Evolutionary conservation across 768 basidiomycete genomes (phyloP).

Genomic region (Podaxis carcinomalis): DNA sequence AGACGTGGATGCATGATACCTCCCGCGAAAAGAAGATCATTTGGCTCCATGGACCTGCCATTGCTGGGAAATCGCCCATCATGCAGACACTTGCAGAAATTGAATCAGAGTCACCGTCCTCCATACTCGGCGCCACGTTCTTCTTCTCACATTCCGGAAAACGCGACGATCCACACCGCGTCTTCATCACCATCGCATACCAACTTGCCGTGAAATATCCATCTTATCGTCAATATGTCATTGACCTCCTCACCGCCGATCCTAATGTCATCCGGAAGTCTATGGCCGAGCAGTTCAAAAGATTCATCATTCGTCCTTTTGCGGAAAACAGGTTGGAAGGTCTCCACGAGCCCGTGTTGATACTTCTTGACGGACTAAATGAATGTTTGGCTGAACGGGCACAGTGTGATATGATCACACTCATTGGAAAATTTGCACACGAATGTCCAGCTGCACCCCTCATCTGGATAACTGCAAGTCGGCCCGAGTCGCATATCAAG

Average conservation of each 20-base stretch:
- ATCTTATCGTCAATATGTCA: neutral
- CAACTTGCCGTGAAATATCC: slow-evolving; percentile 16
- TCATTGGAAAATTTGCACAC: slow-evolving; percentile 3
- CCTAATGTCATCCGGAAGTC: slow-evolving; percentile 11
- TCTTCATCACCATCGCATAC: slow-evolving; percentile 19
- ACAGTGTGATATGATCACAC: slow-evolving; percentile 14
- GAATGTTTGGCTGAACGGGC: slow-evolving; percentile 16
- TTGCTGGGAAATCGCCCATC: neutral
- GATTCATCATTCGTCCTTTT: slow-evolving; percentile 14
- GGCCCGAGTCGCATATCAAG: slow-evolving; percentile 21
- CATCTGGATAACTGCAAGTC: slow-evolving; percentile 21
- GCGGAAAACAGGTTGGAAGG: neutral
- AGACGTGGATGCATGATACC: neutral
- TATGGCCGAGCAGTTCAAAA: slow-evolving; percentile 7
- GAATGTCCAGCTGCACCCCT: slow-evolving; percentile 9
- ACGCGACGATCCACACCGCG: neutral
- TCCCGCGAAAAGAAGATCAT: neutral
- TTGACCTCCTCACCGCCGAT: slow-evolving; percentile 2
- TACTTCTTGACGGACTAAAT: slow-evolving; percentile 22
- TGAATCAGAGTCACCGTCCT: neutral
- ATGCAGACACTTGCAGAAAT: slow-evolving; percentile 1
- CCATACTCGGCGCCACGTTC: slow-evolving; percentile 16
- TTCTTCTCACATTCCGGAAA: slow-evolving; percentile 16
- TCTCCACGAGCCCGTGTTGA: slow-evolving; percentile 3
- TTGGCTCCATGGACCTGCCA: neutral